phyloP scores from a whole-genome alignment of 805 yeast genomes.

The Candida vaughaniae region DNA sequence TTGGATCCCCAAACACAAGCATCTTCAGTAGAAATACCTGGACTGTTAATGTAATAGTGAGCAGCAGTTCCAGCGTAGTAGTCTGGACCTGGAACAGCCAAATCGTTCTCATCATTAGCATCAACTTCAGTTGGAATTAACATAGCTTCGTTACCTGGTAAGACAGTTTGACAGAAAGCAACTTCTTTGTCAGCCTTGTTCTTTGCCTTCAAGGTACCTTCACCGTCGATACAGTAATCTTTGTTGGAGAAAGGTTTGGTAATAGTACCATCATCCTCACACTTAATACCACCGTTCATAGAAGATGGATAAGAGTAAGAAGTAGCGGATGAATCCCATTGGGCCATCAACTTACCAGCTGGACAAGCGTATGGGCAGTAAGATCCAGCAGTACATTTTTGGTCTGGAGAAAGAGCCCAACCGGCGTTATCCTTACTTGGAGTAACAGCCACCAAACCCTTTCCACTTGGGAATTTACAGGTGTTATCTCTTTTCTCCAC shows the following conservation, averaged over 20 bases:
- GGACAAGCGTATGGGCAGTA: slow-evolving; percentile 93
- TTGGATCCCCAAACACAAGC: slow-evolving; percentile 85
- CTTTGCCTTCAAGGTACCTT: slow-evolving; percentile 65
- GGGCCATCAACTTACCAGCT: slow-evolving; percentile 83
- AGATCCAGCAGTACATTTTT: slow-evolving; percentile 66
- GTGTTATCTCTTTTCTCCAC: slow-evolving; percentile 33
- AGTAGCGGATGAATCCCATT: slow-evolving; percentile 82
- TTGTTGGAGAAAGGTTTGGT: slow-evolving; percentile 58
- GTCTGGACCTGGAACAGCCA: slow-evolving; percentile 83
- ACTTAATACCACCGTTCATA: slow-evolving; percentile 78
- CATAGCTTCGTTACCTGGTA: slow-evolving; percentile 95
- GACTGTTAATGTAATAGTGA: slow-evolving; percentile 81
- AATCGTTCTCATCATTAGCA: slow-evolving; percentile 44
- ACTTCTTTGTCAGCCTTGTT: slow-evolving; percentile 59
- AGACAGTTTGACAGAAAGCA: slow-evolving; percentile 89
- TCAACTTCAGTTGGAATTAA: slow-evolving; percentile 75
- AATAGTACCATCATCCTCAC: slow-evolving; percentile 67
- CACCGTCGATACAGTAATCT: slow-evolving; percentile 73
- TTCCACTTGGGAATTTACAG: slow-evolving; percentile 67
- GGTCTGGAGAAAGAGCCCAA: slow-evolving; percentile 84
- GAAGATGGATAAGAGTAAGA: slow-evolving; percentile 74
- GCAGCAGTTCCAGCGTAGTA: slow-evolving; percentile 88
- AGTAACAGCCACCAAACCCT: slow-evolving; percentile 71
- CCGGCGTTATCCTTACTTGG: slow-evolving; percentile 62
- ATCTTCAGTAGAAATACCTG: slow-evolving; percentile 72